Conservation (phyloP, 202 grass and related monocot genomes). For the Carex sylvatica region DNA sequence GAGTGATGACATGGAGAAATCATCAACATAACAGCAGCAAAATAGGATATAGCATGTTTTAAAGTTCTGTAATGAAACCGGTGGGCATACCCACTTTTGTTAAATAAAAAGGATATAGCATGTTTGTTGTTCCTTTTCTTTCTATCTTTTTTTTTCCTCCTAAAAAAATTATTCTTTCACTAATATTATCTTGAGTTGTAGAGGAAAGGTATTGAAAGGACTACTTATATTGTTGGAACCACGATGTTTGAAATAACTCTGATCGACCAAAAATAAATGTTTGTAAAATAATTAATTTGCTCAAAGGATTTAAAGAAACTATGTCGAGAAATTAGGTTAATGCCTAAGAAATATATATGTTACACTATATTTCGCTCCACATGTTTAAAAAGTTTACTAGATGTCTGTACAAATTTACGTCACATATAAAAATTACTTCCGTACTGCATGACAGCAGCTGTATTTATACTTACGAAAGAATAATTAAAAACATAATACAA, state of each 20-base stretch:
- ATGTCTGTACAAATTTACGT: background rate
- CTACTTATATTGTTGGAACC: background rate
- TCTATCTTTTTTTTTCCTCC: background rate
- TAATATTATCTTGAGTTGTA: background rate
- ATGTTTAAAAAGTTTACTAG: background rate
- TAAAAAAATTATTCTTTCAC: background rate
- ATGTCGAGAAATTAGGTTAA: background rate
- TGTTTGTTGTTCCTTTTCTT: background rate
- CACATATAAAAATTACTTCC: background rate
- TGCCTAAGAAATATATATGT: background rate
- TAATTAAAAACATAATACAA: background rate
- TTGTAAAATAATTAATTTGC: background rate
- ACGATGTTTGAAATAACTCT: background rate
- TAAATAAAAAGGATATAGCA: background rate
- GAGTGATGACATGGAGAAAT: constrained; percentile 23
- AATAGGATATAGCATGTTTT: background rate
- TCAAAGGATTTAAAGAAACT: background rate
- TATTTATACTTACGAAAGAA: background rate
- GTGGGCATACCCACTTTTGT: too few relatives aligned
- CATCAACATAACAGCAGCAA: background rate
- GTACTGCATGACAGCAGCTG: background rate
- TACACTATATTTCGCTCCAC: background rate
- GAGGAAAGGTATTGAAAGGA: background rate
- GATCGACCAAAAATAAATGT: background rate
- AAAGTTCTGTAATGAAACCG: too few relatives aligned